Base-by-base conservation (phyloP, 1,139 yeast species). In the Yamadazyma blattariae region DNA sequence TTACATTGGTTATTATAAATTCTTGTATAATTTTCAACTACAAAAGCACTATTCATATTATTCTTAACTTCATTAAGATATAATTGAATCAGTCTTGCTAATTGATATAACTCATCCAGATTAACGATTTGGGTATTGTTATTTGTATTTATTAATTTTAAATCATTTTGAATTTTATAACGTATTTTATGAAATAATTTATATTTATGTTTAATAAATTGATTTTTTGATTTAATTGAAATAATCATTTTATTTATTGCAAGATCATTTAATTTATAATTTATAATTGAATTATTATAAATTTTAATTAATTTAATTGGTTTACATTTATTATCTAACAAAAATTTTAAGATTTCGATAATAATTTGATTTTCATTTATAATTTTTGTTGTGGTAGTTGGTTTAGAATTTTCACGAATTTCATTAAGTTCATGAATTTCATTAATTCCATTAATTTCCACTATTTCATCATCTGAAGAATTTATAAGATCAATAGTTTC, bases 121-220 rank as follows among this genome's bases (percentile, higher is more conserved):
- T 40, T 34, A 2, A 61, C 61, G 4, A 32, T 39, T 38, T 59
- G 64, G 5, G 19, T 5, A 2, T 51, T 36, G 30, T 46, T 57
- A n/a, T 57, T 50, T 5, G 57, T 56, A 7, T 38, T 33, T 12
- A 62, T 55, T 7, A 62, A 39, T 17, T 51, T 48, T 22, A 41
- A 41, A 2, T 49, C 33, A 5, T 37, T 35, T n/a, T n/a, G n/a
- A 14, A 69, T 39, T 15, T 42, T 38, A 38, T 62, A 69, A 30
- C 70, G 44, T 8, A 62, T 49, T 7, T 47, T 38, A 37, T 67
- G 71, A 38, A 70, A 68, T 3, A 59, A 30, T 12, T 48, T 38
- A 12, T 51, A 42, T 21, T 45, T 48, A 1, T 43, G 38, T 2
- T 42, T 33, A 4, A 37, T 15, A 27, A 41, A 41, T 8, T 42